Evolutionary conservation across 495 filamentous ascomycete species (phyloP), one percentile per base, ranked within the genome.

Genomic region (Penicillium turbatum): DNA sequence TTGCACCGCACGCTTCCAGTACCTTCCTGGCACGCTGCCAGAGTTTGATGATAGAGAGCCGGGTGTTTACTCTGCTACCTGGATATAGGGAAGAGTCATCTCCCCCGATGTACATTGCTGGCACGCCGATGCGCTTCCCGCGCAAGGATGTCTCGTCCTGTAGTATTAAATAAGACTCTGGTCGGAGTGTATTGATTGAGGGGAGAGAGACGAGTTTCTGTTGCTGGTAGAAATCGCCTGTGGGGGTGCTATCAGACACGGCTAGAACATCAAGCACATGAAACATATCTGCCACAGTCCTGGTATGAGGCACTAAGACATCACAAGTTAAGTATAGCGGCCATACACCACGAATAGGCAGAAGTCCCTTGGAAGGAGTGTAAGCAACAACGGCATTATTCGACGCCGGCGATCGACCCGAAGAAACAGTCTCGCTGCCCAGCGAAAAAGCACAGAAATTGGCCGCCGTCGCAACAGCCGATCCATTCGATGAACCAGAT

Each of bases 321-420:
- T 72, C 67, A 42, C 69, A 72, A 0, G 69, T 72, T 9, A 68
- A 62, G 49, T 70, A 72, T 9, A 72, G 55, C 37, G 69, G 67
- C 48, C 67, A 72, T 10, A 69, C 62, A 24, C 69, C 69, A 3
- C 69, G 62, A 11, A 72, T 60, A 30, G 69, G 65, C 16, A 72
- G 52, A 9, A 72, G 51, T 4, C 69, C 69, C 52, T 64, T 66
- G 12, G 69, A 72, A 3, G 69, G 69, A 6, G 69, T 72, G 42
- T 72, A 72, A 2, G 69, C 69, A 21, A 72, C 55, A 41, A 72
- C 40, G n/a, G 67, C 50, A 47, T 69, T 72, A 48, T 70, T 72
- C 0, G 69, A 72, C 2, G 69, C 69, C 1, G 69, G 69, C 6
- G 69, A 72, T 9, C 69, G 56, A 13, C 69, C 69, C n/a, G 69